Base-by-base conservation (phyloP, 805 yeast genomes). In the Kluyveromyces nonfermentans region DNA sequence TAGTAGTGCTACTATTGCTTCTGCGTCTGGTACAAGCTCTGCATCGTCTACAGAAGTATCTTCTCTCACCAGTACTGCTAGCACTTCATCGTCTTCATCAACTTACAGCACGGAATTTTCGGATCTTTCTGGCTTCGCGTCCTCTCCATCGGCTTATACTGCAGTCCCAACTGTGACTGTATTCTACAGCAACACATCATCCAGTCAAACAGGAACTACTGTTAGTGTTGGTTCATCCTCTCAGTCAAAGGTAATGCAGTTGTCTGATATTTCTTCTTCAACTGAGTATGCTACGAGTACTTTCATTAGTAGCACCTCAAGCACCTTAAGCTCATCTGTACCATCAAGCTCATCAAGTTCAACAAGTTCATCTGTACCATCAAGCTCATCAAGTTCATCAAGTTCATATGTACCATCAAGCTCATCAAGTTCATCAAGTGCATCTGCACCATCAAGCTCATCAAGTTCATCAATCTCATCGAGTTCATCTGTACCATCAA, bases 221-320 rank as follows among this genome's bases (percentile, higher is more conserved):
- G 30, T 25, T 14, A 25, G 30, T 25, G 30, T 25, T 25, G 30
- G 30, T 25, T 4, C 12, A 6, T 25, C 30, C 4, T 25, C 30
- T 25, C 30, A 25, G 30, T 10, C 12, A 14, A 25, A 25, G 30
- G 30, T 25, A 14, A 14, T 25, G 7, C 30, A 42, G 46, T 51
- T 45, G 47, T 53, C 38, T 41, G 49, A 48, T 52, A 46, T 33
- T 48, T 48, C 33, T 49, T 45, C 37, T 32, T 32, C 37, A 25
- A 36, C 35, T 44, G 46, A 47, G 39, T 47, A 37, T 52, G 51
- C 59, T 56, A 19, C 43, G 7, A 25, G 9, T 6, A 25, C 12
- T 25, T 10, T 14, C 7, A 25, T 25, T 25, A 14, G 7, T 25
- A 25, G 7, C 7, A 10, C 30, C 7, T 25, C 30, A 14, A 25